These are phyloP conservation scores for Alternaria arborescens DNA, from an alignment of 2,329 filamentous ascomycete genomes.

Conservation along the genomic window DNA sequence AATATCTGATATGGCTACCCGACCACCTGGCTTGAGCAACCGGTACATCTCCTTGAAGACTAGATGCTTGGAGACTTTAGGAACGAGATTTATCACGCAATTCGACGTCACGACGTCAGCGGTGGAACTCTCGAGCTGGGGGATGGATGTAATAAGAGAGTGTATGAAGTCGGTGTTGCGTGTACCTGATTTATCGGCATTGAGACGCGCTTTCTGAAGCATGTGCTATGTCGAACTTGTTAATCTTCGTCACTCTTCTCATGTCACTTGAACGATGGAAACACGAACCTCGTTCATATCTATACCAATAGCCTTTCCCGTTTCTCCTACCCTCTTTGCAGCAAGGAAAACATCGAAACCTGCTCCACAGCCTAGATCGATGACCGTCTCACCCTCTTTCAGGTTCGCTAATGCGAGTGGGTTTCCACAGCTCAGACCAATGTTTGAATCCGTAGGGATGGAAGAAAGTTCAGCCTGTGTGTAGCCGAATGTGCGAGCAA, in stretches of 20 bases:
- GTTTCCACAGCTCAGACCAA: constrained; percentile 65
- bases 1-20: constrained; percentile 69
- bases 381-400: constrained; percentile 63
- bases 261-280: neutral
- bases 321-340: constrained; percentile 58
- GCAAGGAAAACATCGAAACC: constrained; percentile 68
- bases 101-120: neutral
- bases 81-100: neutral
- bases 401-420: constrained; percentile 60
- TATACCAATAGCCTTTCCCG: constrained; percentile 63
- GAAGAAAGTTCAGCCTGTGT: constrained; percentile 56
- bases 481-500: constrained; percentile 28
- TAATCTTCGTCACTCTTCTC: neutral
- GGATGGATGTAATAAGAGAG: neutral
- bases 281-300: constrained; percentile 66
- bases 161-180: constrained; percentile 61
- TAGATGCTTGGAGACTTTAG: constrained; percentile 27
- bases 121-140: neutral
- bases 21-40: constrained; percentile 64
- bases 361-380: constrained; percentile 66
- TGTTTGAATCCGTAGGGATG: constrained; percentile 60
- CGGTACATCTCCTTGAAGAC: constrained; percentile 67
- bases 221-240: constrained; percentile 58
- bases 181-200: constrained; percentile 51
- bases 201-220: constrained; percentile 60